Percentiles rank a stretch among this genome's conserved stretches.
Conservation (phyloP, 2,329 filamentous ascomycete genomes). For the Emmonsia crescens region DNA sequence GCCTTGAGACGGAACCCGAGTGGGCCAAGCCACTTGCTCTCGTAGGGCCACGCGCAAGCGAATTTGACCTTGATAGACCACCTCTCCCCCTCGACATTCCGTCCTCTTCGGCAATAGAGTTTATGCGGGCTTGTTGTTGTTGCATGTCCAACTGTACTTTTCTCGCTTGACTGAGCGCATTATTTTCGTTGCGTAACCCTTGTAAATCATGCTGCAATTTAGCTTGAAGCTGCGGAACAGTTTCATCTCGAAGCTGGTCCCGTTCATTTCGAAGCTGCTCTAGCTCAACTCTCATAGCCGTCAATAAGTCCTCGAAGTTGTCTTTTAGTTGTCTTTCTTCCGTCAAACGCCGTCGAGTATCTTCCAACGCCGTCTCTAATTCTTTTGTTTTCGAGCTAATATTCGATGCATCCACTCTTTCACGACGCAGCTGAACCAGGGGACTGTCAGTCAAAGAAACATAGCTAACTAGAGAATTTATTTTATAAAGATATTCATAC, state of each 20-base stretch:
- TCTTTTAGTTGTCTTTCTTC: conserved; percentile 82
- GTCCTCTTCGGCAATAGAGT: conserved; percentile 51
- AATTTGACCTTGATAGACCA: conserved; percentile 55
- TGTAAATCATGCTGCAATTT: conserved; percentile 79
- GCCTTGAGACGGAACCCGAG: conserved; percentile 40
- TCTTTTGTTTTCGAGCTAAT: conserved; percentile 56
- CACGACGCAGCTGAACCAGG: conserved; percentile 36
- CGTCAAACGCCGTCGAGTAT: conserved; percentile 65
- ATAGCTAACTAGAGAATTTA: neutral
- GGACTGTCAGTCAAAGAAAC: conserved; percentile 32
- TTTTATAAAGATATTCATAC: conserved; percentile 26
- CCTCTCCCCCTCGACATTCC: conserved; percentile 30
- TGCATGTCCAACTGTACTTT: conserved; percentile 39
- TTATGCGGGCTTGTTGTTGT: conserved; percentile 41
- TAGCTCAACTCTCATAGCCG: conserved; percentile 71
- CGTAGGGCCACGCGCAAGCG: conserved; percentile 47
- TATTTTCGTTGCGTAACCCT: conserved; percentile 45
- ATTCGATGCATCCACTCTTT: conserved; percentile 41
- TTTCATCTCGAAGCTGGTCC: conserved; percentile 70
- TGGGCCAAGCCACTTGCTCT: conserved; percentile 30
- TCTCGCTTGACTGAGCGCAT: conserved; percentile 29
- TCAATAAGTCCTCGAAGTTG: conserved; percentile 86
- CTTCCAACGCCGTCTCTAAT: conserved; percentile 69
- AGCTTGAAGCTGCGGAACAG: conserved; percentile 67
- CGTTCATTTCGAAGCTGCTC: conserved; percentile 75